Percentiles rank a stretch among this genome's conserved stretches.
These are phyloP conservation scores for Amphirosellinia nigrospora DNA, from an alignment of 495 filamentous ascomycete genomes.

Conservation along the genomic window DNA sequence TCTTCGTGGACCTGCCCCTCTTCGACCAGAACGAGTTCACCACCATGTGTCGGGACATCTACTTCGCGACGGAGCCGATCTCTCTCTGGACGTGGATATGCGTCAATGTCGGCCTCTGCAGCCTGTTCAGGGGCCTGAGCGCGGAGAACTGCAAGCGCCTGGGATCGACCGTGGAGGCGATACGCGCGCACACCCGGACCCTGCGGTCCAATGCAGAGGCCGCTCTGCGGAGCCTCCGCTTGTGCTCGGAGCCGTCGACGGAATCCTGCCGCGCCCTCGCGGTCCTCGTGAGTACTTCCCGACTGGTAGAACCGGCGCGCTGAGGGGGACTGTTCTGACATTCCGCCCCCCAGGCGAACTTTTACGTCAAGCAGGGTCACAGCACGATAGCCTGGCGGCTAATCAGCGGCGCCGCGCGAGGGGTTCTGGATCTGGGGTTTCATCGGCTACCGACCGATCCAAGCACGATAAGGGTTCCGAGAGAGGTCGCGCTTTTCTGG, in stretches of 20 bases:
- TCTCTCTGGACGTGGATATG: constrained; percentile 61
- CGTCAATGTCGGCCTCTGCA: constrained; percentile 62
- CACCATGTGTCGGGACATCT: constrained; percentile 61
- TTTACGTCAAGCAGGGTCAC: constrained; percentile 37
- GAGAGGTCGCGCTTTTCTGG: constrained; percentile 62
- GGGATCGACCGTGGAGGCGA: constrained; percentile 25
- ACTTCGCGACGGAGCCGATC: constrained; percentile 64
- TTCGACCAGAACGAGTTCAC: constrained; percentile 58
- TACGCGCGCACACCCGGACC: constrained; percentile 25
- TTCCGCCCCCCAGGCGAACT: constrained; percentile 27
- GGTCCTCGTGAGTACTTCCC: constrained; percentile 31
- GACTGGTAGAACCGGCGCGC: neutral
- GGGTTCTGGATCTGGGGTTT: constrained; percentile 32
- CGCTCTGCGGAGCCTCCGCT: constrained; percentile 30
- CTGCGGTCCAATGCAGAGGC: constrained; percentile 29
- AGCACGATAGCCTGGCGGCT: constrained; percentile 36
- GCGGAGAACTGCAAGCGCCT: constrained; percentile 18
- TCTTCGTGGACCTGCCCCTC: constrained; percentile 37
- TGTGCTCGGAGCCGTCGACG: constrained; percentile 36
- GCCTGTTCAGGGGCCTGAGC: constrained; percentile 53
- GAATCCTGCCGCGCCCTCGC: constrained; percentile 36
- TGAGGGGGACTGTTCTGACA: neutral
- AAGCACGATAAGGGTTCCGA: constrained; percentile 32
- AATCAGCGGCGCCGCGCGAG: constrained; percentile 30
- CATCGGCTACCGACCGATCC: constrained; percentile 40